Evolutionary conservation across 345 rosid genomes (phyloP), one percentile per base, ranked within the genome.

Genomic region (Populus euphratica): DNA sequence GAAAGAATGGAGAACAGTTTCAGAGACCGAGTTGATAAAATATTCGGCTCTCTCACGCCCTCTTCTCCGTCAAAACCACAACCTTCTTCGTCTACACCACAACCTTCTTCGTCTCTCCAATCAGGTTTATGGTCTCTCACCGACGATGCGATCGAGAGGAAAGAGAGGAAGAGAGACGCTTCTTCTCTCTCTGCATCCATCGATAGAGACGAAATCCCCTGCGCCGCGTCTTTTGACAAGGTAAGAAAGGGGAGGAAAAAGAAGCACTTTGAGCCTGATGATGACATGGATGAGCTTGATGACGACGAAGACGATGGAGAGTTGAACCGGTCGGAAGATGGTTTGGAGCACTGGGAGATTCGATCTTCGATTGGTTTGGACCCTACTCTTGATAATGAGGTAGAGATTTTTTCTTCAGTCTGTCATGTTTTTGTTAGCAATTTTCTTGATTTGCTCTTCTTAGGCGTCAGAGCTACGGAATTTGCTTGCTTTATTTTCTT

Each of bases 341-440:
- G 80, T 47, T 82, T 77, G 21, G 92, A 85, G 73, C 94, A 76
- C n/a, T 94, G 93, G 94, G 89, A 88, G 36, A 91, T 94, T 72
- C 86, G 89, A 81, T 87, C 94, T 18, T 90, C 89, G 23, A 85
- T 94, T 69, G 96, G 98, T 31, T 84, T 89, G 74, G 98, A 94
- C 69, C 83, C 81, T 31, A 94, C 98, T 66, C 90, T 94, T 20
- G 98, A 94, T 73, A 73, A 87, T 11, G 97, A 94, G 97, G 97
- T 91, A 63, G n/a, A 11, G 5, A 8, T 52, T 44, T 31, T 5
- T 1, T 62, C 41, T 56, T 31, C 8, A 54, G 5, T 9, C 5
- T 47, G 20, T 35, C 13, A 8, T 44, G 11, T 7, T 64, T 13
- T 63, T 12, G 11, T 4, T 62, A 5, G 62, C 14, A 23, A 21